Percentiles rank a stretch among this genome's conserved stretches.
Evolutionary conservation across 345 rosid genomes (phyloP).

Genomic region (Rhodomyrtus tomentosa): DNA sequence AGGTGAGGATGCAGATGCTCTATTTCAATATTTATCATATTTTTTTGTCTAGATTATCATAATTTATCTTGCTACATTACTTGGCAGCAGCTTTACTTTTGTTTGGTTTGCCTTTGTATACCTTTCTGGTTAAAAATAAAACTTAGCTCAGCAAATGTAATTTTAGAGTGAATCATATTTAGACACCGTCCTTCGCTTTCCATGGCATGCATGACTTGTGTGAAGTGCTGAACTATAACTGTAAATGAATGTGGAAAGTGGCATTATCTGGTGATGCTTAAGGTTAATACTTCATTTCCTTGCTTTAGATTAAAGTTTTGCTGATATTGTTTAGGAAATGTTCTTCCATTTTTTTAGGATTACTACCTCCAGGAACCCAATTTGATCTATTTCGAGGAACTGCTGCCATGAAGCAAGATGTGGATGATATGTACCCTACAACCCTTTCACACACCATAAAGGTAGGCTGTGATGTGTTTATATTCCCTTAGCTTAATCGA

Average conservation of each 20-base stretch:
- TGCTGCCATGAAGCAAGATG: constrained; percentile 97
- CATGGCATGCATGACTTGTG: neutral
- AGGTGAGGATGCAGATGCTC: constrained; percentile 29
- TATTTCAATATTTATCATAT: neutral
- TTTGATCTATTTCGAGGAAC: constrained; percentile 95
- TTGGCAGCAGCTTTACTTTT: neutral
- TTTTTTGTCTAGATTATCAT: neutral
- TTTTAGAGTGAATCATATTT: neutral
- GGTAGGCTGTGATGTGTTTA: constrained; percentile 21
- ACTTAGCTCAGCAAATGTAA: neutral
- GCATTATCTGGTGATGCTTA: neutral
- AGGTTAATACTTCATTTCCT: neutral
- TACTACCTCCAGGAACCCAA: constrained; percentile 97
- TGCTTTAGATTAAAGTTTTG: neutral
- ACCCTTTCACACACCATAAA: constrained; percentile 70
- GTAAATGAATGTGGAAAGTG: neutral
- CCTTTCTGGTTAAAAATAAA: neutral
- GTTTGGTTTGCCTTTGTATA: neutral
- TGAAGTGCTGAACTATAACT: neutral
- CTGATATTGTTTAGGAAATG: neutral
- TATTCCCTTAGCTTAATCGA: neutral
- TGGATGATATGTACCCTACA: constrained; percentile 84
- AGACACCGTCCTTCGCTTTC: neutral
- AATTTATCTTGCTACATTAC: neutral
- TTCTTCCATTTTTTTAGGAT: constrained; percentile 31